Evolutionary conservation across 768 basidiomycete species (phyloP), one percentile per base, ranked within the genome.

Genomic region (Amanita molliuscula): DNA sequence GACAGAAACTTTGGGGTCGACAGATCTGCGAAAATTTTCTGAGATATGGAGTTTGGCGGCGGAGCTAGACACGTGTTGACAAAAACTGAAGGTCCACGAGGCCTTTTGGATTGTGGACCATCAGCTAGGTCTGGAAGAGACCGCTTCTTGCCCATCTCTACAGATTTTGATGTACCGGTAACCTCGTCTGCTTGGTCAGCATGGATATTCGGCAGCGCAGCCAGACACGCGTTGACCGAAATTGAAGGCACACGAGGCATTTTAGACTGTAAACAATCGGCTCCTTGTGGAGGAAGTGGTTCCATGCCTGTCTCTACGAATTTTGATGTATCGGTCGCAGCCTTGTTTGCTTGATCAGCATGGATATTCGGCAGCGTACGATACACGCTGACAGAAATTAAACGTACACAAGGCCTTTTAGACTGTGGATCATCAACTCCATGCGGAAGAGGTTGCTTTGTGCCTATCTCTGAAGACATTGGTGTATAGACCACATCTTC

Each of bases 11-110:
- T 42, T 9, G 52, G 57, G 21, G 54, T 53, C 16, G 60, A 48
- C 28, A 56, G 46, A 44, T 53, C 56, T n/a, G 61, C 55, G 23
- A 79, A 63, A 26, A 85, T 67, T 18, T 55, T 60, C 56, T 75
- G 73, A 4, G 76, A 79, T 21, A 68, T 33, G 9, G 61, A 53
- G 55, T 78, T 76, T 26, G 65, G 60, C 9, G 69, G 58, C 37
- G 85, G 86, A 18, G 81, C 81, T 15, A 79, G 62, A 62, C 88
- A 91, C 16, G 51, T 35, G 9, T 56, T 45, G 23, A 59, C 43
- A 28, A 59, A 50, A 5, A 60, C 28, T 33, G 62, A 51, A 15
- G 58, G 52, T 40, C 50, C 60, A 56, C 69, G 71, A 56, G 61
- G 54, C 51, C 38, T 34, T 37, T 50, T 50, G 8, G 51, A 35